Percentiles rank a stretch among this genome's conserved stretches.
Conservation (phyloP, 2,329 filamentous ascomycete species). For the Zalaria obscura region DNA sequence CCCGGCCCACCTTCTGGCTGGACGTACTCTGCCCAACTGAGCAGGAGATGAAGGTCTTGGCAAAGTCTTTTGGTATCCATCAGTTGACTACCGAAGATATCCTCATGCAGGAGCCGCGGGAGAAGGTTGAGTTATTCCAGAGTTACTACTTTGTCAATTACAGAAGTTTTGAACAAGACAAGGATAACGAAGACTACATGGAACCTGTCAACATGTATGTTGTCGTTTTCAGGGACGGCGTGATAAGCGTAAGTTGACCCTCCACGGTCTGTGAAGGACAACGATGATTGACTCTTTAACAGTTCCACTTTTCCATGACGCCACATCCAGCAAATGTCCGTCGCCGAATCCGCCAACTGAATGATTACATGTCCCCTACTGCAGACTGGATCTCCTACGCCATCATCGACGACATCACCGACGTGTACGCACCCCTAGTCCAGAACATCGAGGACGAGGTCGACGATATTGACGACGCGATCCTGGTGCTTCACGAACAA, state of each 20-base stretch:
- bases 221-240: slow-evolving; percentile 88
- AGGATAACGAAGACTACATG: slow-evolving; percentile 74
- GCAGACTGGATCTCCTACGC: slow-evolving; percentile 98
- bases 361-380: slow-evolving; percentile 82
- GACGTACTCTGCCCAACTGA: slow-evolving; percentile 86
- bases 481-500: slow-evolving; percentile 62
- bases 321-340: slow-evolving; percentile 95
- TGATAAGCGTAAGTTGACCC: slow-evolving; percentile 47
- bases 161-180: slow-evolving; percentile 91
- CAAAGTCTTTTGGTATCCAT: slow-evolving; percentile 90
- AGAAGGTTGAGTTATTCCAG: slow-evolving; percentile 94
- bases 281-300: background rate
- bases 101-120: slow-evolving; percentile 89
- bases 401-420: slow-evolving; percentile 95
- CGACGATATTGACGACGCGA: slow-evolving; percentile 88
- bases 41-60: slow-evolving; percentile 85
- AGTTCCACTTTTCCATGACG: slow-evolving; percentile 89
- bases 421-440: slow-evolving; percentile 86
- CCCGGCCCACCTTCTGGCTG: slow-evolving; percentile 91
- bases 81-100: slow-evolving; percentile 93
- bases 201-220: slow-evolving; percentile 97
- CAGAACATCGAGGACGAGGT: slow-evolving; percentile 91
- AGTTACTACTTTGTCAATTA: slow-evolving; percentile 99
- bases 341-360: slow-evolving; percentile 79
- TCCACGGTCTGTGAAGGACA: background rate